phyloP scores from a whole-genome alignment of 805 yeast genomes.

The Cyberlindnera mycetangii region DNA sequence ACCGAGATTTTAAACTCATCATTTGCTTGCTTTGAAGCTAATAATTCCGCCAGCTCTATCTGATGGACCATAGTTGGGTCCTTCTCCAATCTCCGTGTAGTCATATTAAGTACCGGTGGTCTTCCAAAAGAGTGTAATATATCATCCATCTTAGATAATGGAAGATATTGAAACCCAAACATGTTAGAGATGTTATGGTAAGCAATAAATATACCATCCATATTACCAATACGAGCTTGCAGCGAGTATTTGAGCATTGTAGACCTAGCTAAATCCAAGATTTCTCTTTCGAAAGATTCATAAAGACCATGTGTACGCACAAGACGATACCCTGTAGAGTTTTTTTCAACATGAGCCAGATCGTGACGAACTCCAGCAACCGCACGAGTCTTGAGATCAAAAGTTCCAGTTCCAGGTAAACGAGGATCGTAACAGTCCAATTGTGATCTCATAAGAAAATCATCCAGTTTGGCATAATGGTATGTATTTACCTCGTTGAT shows the following conservation, averaged over 20 bases:
- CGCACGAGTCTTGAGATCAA: slow-evolving; percentile 91
- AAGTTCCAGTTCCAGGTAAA: slow-evolving; percentile 87
- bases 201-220: slow-evolving; percentile 95
- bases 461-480: slow-evolving; percentile 68
- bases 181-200: slow-evolving; percentile 78
- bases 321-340: slow-evolving; percentile 59
- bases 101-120: slow-evolving; percentile 5
- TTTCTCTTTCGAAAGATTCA: slow-evolving; percentile 84
- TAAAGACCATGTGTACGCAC: slow-evolving; percentile 55
- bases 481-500: slow-evolving; percentile 40
- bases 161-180: slow-evolving; percentile 89
- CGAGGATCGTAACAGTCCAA: slow-evolving; percentile 75
- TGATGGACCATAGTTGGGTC: slow-evolving; percentile 11
- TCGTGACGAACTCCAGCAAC: slow-evolving; percentile 84
- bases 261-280: slow-evolving; percentile 68
- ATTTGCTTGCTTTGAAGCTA: slow-evolving; percentile 49
- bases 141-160: slow-evolving; percentile 68
- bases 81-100: slow-evolving; percentile 5
- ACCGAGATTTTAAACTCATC: slow-evolving; percentile 64
- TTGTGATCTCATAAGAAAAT: slow-evolving; percentile 84
- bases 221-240: slow-evolving; percentile 92
- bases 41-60: slow-evolving; percentile 14
- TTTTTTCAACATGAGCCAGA: slow-evolving; percentile 45
- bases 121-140: slow-evolving; percentile 48
- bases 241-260: slow-evolving; percentile 80